Percentiles rank a stretch among this genome's conserved stretches.
Conservation (phyloP, 208 protist genomes). For the Histomonas meleagridis region DNA sequence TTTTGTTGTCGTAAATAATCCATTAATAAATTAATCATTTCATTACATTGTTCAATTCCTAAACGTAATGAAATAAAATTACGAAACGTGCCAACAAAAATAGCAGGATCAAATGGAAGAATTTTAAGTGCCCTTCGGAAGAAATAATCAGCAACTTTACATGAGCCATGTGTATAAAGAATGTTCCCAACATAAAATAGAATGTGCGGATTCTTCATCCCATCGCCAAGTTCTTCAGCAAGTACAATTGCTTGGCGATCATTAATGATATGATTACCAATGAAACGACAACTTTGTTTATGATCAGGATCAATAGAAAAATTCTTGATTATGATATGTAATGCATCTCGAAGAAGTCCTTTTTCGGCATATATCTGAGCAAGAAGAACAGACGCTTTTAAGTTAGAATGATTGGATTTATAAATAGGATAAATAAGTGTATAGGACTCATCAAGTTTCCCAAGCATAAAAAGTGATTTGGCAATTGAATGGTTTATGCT, state of each 20-base stretch:
- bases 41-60: no score
- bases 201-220: neutral
- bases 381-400: neutral
- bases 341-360: neutral
- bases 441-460: neutral
- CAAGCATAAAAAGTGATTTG: neutral
- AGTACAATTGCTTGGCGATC: neutral
- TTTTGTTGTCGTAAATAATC: no score
- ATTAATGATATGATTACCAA: neutral
- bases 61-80: no score
- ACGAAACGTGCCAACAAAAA: neutral
- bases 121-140: neutral
- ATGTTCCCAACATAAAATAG: constrained; percentile 12
- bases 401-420: neutral
- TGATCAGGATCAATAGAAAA: constrained; percentile 16
- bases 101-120: neutral
- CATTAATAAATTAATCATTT: no score
- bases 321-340: neutral
- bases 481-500: neutral
- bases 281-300: neutral
- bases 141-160: neutral
- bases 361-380: neutral
- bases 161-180: constrained; percentile 3
- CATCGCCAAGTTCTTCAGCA: neutral
- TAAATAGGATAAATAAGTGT: neutral